These are phyloP conservation scores for Saccharum officinarum DNA, from an alignment of 176 grass and related monocot genomes.

Conservation along the genomic window DNA sequence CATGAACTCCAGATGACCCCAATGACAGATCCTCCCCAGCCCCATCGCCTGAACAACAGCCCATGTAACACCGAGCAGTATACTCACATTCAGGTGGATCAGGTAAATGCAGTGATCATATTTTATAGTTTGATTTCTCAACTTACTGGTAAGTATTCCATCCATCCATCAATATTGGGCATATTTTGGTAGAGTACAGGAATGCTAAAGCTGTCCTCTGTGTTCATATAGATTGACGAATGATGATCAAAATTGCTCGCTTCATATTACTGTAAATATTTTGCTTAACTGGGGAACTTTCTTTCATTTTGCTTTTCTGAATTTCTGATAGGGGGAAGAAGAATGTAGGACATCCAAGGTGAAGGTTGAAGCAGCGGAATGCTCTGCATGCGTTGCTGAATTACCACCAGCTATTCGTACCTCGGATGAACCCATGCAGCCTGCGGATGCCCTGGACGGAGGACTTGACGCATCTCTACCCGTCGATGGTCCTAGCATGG, in stretches of 20 bases:
- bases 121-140: neutral
- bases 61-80: conserved; percentile 21
- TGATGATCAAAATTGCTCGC: neutral
- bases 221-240: neutral
- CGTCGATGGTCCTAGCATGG: neutral
- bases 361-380: conserved; percentile 25
- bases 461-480: neutral
- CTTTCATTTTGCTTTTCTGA: conserved; percentile 11
- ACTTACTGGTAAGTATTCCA: neutral
- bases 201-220: neutral
- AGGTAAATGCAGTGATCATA: conserved; percentile 45
- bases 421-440: conserved; percentile 12
- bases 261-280: neutral
- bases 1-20: conserved; percentile 49
- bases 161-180: no score
- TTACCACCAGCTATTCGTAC: neutral
- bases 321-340: conserved; percentile 19
- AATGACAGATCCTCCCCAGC: conserved; percentile 48
- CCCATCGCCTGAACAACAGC: conserved; percentile 29
- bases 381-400: neutral
- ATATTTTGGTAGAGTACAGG: neutral
- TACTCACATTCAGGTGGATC: neutral
- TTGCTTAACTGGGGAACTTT: neutral
- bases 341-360: neutral
- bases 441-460: neutral